A percentile compares a stretch with the other conserved stretches of the same genome.
Evolutionary conservation across 1,284 basidiomycete species (phyloP).

Genomic region (Rhizoctonia solani): DNA sequence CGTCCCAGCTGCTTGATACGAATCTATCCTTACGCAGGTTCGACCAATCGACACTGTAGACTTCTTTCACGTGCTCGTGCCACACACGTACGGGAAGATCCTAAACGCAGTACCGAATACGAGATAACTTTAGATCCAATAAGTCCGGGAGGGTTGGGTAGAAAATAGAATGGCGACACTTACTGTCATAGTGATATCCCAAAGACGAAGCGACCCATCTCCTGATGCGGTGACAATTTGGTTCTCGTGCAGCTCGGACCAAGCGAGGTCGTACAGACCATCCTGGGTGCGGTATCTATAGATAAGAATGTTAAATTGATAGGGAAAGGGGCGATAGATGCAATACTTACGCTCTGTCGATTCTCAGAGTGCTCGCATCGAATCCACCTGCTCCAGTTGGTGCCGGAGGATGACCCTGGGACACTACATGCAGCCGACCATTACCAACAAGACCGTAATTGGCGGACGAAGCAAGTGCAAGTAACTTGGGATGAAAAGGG

Average conservation of each 20-base stretch:
- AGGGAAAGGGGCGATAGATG: not conserved
- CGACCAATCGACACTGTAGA: constrained; percentile 96
- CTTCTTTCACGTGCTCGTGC: constrained; percentile 92
- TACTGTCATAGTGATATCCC: constrained; percentile 89
- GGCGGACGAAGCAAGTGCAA: constrained; percentile 88
- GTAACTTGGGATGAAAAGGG: constrained; percentile 79
- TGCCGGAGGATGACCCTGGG: constrained; percentile 12
- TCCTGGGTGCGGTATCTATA: constrained; percentile 91
- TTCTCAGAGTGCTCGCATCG: constrained; percentile 21
- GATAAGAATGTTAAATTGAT: not conserved
- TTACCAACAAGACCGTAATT: constrained; percentile 97
- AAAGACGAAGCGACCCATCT: constrained; percentile 88
- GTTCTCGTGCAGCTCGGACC: constrained; percentile 94
- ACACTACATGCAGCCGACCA: constrained; percentile 74
- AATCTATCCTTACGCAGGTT: constrained; percentile 92
- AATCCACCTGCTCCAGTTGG: constrained; percentile 2
- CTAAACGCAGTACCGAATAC: constrained; percentile 49
- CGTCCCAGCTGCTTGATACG: constrained; percentile 91
- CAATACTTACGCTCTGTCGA: constrained; percentile 12
- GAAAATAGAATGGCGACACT: constrained; percentile 42
- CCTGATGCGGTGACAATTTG: constrained; percentile 89
- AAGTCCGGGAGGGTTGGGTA: constrained; percentile 1
- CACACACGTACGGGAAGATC: constrained; percentile 88
- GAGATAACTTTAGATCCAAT: constrained; percentile 6
- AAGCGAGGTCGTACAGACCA: constrained; percentile 88